Evolutionary conservation across 768 basidiomycete species (phyloP).

Genomic region (Fibroporia radiculosa): DNA sequence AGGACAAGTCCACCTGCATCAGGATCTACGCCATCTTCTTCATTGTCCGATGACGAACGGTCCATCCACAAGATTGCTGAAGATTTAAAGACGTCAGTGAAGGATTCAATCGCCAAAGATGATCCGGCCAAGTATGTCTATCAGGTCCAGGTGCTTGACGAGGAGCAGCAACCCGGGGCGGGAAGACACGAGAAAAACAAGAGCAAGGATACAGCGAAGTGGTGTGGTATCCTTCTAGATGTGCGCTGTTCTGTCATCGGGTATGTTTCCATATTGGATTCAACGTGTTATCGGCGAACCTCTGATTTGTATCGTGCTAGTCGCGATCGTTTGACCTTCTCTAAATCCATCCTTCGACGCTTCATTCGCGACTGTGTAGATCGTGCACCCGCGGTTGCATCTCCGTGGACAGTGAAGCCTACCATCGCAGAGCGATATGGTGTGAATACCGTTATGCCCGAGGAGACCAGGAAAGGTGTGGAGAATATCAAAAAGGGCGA

Average conservation of each 20-base stretch:
- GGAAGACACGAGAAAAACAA: constrained; percentile 52
- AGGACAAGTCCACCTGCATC: constrained; percentile 11
- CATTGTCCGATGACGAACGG: constrained; percentile 33
- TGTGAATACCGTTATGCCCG: constrained; percentile 80
- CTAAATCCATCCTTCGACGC: constrained; percentile 92
- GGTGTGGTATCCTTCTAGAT: constrained; percentile 75
- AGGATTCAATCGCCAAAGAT: constrained; percentile 65
- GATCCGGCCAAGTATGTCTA: constrained; percentile 82
- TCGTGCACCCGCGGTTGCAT: constrained; percentile 85
- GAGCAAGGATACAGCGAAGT: constrained; percentile 41
- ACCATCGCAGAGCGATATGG: constrained; percentile 79
- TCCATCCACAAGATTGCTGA: constrained; percentile 61
- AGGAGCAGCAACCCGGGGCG: constrained; percentile 61
- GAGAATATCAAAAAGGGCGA: constrained; percentile 79
- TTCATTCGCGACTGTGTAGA: constrained; percentile 96
- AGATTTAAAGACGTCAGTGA: constrained; percentile 67
- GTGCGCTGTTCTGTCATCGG: constrained; percentile 76
- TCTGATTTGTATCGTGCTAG: constrained; percentile 34
- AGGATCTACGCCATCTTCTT: constrained; percentile 30
- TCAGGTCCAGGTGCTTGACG: constrained; percentile 74
- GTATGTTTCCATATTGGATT: constrained; percentile 32
- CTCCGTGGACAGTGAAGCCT: constrained; percentile 93
- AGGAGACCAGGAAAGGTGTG: constrained; percentile 72
- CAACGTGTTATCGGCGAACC: not conserved
- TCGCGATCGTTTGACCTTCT: constrained; percentile 92